Evolutionary conservation across 1,284 basidiomycete genomes (phyloP).

Genomic region (Entoloma clypeatum): DNA sequence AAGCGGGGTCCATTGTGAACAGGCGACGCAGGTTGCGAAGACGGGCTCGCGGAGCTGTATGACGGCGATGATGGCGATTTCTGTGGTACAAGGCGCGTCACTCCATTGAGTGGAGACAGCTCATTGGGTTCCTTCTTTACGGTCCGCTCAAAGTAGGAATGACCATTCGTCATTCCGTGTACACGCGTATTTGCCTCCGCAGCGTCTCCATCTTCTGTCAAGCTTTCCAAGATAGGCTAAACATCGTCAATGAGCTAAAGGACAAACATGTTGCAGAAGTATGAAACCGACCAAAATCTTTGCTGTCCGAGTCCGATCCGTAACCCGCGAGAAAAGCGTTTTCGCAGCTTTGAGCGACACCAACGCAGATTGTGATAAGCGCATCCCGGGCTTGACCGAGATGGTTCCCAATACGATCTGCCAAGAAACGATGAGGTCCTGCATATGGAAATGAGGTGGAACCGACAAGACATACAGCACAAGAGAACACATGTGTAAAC

Average conservation of each 20-base stretch:
- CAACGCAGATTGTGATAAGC: slow-evolving; percentile 57
- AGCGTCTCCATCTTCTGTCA: slow-evolving; percentile 48
- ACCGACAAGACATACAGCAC: slow-evolving; percentile 43
- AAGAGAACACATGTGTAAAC: slow-evolving; percentile 71
- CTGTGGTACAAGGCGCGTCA: slow-evolving; percentile 57
- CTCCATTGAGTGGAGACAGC: slow-evolving; percentile 54
- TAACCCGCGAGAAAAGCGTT: slow-evolving; percentile 51
- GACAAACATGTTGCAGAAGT: slow-evolving; percentile 1
- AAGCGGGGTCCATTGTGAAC: slow-evolving; percentile 19
- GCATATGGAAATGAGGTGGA: slow-evolving; percentile 4
- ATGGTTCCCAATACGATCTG: slow-evolving; percentile 70
- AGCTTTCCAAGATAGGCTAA: slow-evolving; percentile 59
- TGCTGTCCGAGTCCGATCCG: slow-evolving; percentile 46
- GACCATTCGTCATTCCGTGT: slow-evolving; percentile 23
- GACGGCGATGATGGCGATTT: slow-evolving; percentile 46
- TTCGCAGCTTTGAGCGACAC: slow-evolving; percentile 60
- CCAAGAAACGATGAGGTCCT: slow-evolving; percentile 3
- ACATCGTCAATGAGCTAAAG: slow-evolving; percentile 6
- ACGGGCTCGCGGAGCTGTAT: slow-evolving; percentile 34
- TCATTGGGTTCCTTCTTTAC: slow-evolving; percentile 59
- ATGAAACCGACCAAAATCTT: slow-evolving; percentile 51
- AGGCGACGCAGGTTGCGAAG: slow-evolving; percentile 33
- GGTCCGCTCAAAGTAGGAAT: slow-evolving; percentile 28
- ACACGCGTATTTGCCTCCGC: slow-evolving; percentile 26
- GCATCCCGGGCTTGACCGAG: slow-evolving; percentile 58